Evolutionary conservation across 2,329 filamentous ascomycete genomes (phyloP), one percentile per base, ranked within the genome.

Genomic region (Cladobotryum protrusum): DNA sequence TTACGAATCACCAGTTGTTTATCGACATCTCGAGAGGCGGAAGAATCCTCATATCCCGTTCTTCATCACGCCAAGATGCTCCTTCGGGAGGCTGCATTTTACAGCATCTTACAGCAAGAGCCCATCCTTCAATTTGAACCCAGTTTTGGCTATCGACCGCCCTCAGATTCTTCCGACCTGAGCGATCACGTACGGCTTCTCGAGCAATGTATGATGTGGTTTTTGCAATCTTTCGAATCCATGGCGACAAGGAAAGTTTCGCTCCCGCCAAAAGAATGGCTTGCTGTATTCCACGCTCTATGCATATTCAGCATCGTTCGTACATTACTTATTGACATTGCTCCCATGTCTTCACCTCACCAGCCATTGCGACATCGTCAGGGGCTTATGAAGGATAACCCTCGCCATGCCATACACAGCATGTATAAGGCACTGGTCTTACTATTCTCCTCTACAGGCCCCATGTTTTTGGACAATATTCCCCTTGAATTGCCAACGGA

Each of bases 291-390:
- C 52, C 66, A 78, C 45, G 74, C 79, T 12, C 62, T 82, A 15
- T 81, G 78, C 60, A 74, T 82, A n/a, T 80, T 82, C 57, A 81
- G 77, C 58, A 67, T 78, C 24, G 70, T 76, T 17, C 72, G 74
- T 44, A 77, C 77, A 1, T 68, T 82, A 2, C 63, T 81, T 5
- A 65, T 74, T 14, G 75, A 79, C 49, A 65, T 76, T 43, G 52
- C 34, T 47, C 56, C 33, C 46, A 58, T 35, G 48, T 49, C 17
- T 43, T 50, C 48, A 39, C 53, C 43, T 19, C 43, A 37, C 49
- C 54, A 29, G 49, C 39, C 43, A 43, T 24, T 55, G 49, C 32
- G 47, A 32, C 24, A 50, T 37, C 15, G 48, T 52, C 13, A 48
- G 29, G 8, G 53, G 53, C 42, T 50, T 45, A 36, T 34, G 14